These are phyloP conservation scores for Penicillium fimorum DNA, from an alignment of 495 filamentous ascomycete genomes.

Conservation along the genomic window DNA sequence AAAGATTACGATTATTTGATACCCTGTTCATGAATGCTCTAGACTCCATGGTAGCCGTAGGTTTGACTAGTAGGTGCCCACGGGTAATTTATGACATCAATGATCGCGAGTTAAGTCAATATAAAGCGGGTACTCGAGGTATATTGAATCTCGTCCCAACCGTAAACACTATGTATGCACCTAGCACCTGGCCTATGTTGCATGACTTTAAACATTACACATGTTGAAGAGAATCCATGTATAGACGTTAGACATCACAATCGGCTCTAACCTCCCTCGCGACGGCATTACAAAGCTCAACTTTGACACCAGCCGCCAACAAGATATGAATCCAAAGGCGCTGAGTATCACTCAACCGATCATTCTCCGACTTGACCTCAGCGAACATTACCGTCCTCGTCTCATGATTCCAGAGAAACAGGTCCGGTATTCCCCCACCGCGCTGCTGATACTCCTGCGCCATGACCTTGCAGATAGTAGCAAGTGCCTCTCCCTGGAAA, in stretches of 20 bases:
- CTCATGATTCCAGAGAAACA: constrained; percentile 76
- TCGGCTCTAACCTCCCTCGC: constrained; percentile 62
- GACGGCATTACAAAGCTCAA: constrained; percentile 86
- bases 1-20: constrained; percentile 34
- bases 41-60: constrained; percentile 4
- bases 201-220: background rate
- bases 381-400: constrained; percentile 71
- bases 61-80: background rate
- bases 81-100: background rate
- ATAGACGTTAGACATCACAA: background rate
- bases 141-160: background rate
- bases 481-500: constrained; percentile 76
- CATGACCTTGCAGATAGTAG: constrained; percentile 84
- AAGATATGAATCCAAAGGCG: constrained; percentile 95
- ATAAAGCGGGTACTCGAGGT: background rate
- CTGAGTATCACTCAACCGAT: constrained; percentile 94
- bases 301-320: constrained; percentile 73
- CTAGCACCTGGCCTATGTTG: background rate
- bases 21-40: constrained; percentile 18
- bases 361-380: constrained; percentile 94
- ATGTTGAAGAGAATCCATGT: background rate
- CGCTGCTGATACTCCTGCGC: constrained; percentile 89
- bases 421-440: constrained; percentile 86
- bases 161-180: background rate
- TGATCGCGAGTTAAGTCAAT: background rate